Base-by-base conservation (phyloP, 352 stramenopile genomes). In the Phytophthora citrophthora region DNA sequence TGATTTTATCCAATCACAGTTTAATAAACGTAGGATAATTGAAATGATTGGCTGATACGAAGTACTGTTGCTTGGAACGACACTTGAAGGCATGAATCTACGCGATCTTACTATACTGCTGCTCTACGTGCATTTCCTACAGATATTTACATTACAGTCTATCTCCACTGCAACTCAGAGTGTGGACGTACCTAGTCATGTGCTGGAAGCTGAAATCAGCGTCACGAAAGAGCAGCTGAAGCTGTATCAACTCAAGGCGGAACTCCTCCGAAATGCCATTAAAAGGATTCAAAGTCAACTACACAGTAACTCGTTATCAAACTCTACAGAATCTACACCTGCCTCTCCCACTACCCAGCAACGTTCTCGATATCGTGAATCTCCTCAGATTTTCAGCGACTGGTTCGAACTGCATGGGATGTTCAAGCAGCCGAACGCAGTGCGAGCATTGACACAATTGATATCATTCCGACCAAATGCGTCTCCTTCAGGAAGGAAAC, bases 391-490 rank as follows among this genome's bases (percentile, higher is more conserved):
- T 23, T 69, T 76, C 54, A 69, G 43, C 29, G 68, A 72, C 48
- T 72, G 68, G 68, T 71, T 76, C 40, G 46, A 51, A 15, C 57
- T 45, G 18, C 51, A 51, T n/a, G 26, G 44, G 4, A 27, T 53
- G 18, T 69, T 62, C 13, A 29, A 11, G 18, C 31, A 32, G 16
- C 12, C 29, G 15, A 29, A 16, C 12, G 38, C 12, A 13, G 5
- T 6, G 24, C 50, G 8, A 5, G n/a, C 50, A 26, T 29, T 65
- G 12, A 52, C 56, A 23, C 52, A 60, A n/a, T 50, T 73, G 26
- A 40, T 76, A 34, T 71, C 68, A 2, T 70, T 76, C 26, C 52
- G 48, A n/a, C 41, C 68, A 1, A 62, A 70, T 24, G 24, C 50
- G 1, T 67, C 61, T 11, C 58, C 48, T 0, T 18, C 54, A n/a